Evolutionary conservation across 345 rosid species (phyloP).

Genomic region (Carallia brachiata): DNA sequence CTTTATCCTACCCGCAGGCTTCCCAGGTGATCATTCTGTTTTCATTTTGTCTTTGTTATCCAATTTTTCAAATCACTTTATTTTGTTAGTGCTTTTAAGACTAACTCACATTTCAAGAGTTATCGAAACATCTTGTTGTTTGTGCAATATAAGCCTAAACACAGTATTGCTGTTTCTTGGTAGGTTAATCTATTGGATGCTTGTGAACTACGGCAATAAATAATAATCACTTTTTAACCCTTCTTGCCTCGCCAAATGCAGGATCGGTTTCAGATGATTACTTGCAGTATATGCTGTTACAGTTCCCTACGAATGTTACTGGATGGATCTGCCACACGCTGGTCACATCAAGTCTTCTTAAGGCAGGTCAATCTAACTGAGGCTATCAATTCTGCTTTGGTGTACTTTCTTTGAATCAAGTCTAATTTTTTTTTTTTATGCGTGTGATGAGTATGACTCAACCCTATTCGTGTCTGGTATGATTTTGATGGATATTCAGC

Average conservation of each 20-base stretch:
- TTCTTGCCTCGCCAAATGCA: slow-evolving; percentile 26
- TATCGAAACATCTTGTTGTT: background rate
- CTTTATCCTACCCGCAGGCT: slow-evolving; percentile 80
- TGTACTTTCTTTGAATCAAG: slow-evolving; percentile 28
- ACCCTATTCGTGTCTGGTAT: background rate
- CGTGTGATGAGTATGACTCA: too few species aligned
- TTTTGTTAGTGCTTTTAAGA: background rate
- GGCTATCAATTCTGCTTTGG: slow-evolving; percentile 29
- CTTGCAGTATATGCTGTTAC: slow-evolving; percentile 82
- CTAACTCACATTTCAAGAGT: background rate
- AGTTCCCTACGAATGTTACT: slow-evolving; percentile 92
- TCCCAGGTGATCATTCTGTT: slow-evolving; percentile 55
- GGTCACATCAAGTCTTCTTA: slow-evolving; percentile 94
- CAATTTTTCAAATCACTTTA: background rate
- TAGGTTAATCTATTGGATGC: background rate
- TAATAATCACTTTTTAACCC: slow-evolving; percentile 8
- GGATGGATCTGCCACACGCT: slow-evolving; percentile 92
- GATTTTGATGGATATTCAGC: background rate
- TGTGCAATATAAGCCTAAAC: background rate
- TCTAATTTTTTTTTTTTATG: background rate
- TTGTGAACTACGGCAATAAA: background rate
- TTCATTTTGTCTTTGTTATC: slow-evolving; percentile 2
- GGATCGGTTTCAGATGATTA: slow-evolving; percentile 96
- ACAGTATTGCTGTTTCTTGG: background rate
- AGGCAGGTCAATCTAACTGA: slow-evolving; percentile 68